Evolutionary conservation across 1,284 basidiomycete genomes (phyloP), one percentile per base, ranked within the genome.

Genomic region (Ganoderma boninense): DNA sequence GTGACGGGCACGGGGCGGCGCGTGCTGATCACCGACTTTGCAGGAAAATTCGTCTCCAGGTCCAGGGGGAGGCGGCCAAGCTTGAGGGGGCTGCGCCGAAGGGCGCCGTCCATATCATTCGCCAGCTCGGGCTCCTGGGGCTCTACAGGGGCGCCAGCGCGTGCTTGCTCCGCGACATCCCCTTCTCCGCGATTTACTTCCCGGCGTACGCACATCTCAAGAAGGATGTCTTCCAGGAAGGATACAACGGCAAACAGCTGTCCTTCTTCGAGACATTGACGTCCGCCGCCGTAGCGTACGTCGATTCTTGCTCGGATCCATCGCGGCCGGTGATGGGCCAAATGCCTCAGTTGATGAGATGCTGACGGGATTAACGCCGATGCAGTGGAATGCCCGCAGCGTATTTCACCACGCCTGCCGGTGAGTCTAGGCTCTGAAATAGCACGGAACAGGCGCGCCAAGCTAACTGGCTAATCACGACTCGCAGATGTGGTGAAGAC

Each of bases 1-100:
- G 38, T 23, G 56, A 59, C 54, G 54, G 43, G 38, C 38, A 38
- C 42, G 23, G 69, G 56, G 71, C 43, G 54, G 69, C 59, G 44
- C 68, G 65, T 40, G 26, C 60, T 75, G 72, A 74, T 76, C 62
- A 42, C 63, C 66, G 61, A 64, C 75, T 66, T 70, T 71, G 40
- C 73, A 95, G 96, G 73, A 99, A 99, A 87, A 99, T 99, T 79
- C 95, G 97, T 69, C 85, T 99, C 59, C 98, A 99, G 81, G 87
- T 99, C 67, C 97, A 97, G 81, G 97, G 98, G 59, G 97, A 99
- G 84, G 91, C 95, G 44, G 95, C 96, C 43, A 95, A 95, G 79
- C 87, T 91, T 6, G 93, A 93, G 68, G 94, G 92, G 61, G 92
- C 91, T 35, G 86, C 87, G 10, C 92, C 94, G 1, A 92, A 92